phyloP scores from a whole-genome alignment of 2,329 filamentous ascomycete genomes.

The Metarhizium album region DNA sequence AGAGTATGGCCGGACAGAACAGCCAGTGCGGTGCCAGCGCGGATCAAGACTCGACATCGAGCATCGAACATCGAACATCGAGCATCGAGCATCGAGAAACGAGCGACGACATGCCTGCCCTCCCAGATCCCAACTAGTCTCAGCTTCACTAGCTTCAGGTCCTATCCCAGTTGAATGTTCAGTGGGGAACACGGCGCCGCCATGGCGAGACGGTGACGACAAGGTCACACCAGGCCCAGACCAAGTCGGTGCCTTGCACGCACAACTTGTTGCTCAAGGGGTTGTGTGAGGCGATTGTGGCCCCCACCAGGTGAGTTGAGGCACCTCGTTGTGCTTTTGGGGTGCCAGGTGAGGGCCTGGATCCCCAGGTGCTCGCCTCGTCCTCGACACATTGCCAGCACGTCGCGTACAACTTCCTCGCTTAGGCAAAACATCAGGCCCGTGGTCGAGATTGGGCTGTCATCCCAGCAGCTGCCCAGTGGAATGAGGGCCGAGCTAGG shows the following conservation, averaged over 20 bases:
- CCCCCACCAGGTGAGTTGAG: not conserved
- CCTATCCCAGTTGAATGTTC: not conserved
- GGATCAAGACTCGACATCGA: not conserved
- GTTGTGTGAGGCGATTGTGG: not conserved
- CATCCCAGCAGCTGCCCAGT: not conserved
- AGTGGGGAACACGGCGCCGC: not conserved
- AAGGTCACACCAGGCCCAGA: not conserved
- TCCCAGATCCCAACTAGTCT: not conserved
- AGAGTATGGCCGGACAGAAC: not conserved
- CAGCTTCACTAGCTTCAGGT: not conserved
- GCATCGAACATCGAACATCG: not conserved
- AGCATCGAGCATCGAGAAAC: not conserved
- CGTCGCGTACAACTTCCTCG: not conserved
- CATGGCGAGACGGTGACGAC: not conserved
- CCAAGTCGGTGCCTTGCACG: not conserved
- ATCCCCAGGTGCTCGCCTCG: not conserved
- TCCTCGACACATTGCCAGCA: not conserved
- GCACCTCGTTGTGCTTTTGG: not conserved
- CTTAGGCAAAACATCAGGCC: not conserved
- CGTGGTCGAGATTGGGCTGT: not conserved
- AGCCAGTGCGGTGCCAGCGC: not conserved
- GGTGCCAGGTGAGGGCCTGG: not conserved
- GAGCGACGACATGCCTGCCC: not conserved
- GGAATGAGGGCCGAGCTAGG: not conserved
- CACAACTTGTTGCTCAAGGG: not conserved